Conservation (phyloP, 176 grass and related monocot genomes). For the Hsuehochloa calcarea region DNA sequence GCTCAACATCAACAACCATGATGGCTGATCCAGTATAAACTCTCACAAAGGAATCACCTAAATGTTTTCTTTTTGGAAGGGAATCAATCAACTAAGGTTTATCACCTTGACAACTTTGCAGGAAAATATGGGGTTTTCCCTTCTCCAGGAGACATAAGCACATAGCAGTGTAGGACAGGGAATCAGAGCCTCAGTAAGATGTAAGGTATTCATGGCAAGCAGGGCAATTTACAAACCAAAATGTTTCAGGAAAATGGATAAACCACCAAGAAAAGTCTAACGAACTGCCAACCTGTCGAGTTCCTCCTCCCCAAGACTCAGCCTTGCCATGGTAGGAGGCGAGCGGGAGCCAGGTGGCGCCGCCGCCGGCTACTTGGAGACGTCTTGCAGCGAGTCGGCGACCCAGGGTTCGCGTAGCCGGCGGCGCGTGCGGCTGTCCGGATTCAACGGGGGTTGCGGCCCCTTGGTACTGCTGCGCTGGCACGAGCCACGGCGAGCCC, state of each 20-base stretch:
- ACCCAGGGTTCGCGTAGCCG: background rate
- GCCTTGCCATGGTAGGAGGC: background rate
- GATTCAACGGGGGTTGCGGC: background rate
- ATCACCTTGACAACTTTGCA: background rate
- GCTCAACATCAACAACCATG: background rate
- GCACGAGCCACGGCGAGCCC: background rate
- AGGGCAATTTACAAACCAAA: background rate
- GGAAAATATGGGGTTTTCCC: background rate
- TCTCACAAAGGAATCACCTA: constrained; percentile 17
- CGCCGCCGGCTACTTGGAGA: constrained; percentile 13
- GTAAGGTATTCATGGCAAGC: background rate
- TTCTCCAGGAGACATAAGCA: background rate
- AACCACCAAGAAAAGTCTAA: background rate
- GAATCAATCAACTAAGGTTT: background rate
- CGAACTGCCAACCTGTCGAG: background rate
- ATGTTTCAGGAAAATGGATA: background rate
- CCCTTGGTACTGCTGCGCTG: background rate
- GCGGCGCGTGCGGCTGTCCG: background rate
- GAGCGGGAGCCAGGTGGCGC: background rate
- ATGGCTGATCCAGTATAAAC: background rate
- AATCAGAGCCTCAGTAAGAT: background rate
- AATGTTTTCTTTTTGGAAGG: background rate
- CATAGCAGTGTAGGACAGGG: background rate
- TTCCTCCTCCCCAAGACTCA: background rate
- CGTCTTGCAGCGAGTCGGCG: background rate